Evolutionary conservation across 306 rosid species (phyloP), one percentile per base, ranked within the genome.

Genomic region (Acacia melanoxylon): DNA sequence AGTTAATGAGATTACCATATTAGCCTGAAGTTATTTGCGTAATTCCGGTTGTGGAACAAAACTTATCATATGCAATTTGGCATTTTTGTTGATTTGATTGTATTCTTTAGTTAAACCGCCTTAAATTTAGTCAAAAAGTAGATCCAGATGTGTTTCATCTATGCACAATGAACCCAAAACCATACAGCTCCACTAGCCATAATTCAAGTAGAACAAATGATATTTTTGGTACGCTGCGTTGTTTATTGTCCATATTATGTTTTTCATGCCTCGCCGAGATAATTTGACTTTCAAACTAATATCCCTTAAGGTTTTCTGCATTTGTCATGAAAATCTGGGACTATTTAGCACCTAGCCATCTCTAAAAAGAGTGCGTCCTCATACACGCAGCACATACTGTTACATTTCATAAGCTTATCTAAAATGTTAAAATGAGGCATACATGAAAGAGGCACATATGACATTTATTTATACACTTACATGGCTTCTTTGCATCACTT

Each of bases 231-330:
- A n/a, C n/a, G 69, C 78, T 72, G 77, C 46, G 4, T 6, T 72
- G 71, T 70, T 74, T 84, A 63, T 75, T 78, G 72, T 72, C 78
- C 70, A 61, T 17, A 19, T 49, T 8, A 44, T 49, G 54, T 49
- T 45, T 12, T 45, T 45, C 49, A 45, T 45, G 49, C 49, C 12
- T 45, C n/a, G 49, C 49, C 3, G 15, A 45, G 49, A 45, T 14
- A 45, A 45, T 8, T 45, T 45, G 13, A 15, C 19, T 48, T 48
- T 15, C 16, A 48, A n/a, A n/a, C n/a, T n/a, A n/a, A n/a, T n/a
- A n/a, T n/a, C n/a, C n/a, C n/a, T n/a, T n/a, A n/a, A n/a, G n/a
- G n/a, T n/a, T n/a, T n/a, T n/a, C n/a, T n/a, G n/a, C n/a, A n/a
- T n/a, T n/a, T n/a, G n/a, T n/a, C n/a, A 49, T 79, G 71, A 77